phyloP scores from a whole-genome alignment of 257 asterid species.

The Solanum tarapatanum region DNA sequence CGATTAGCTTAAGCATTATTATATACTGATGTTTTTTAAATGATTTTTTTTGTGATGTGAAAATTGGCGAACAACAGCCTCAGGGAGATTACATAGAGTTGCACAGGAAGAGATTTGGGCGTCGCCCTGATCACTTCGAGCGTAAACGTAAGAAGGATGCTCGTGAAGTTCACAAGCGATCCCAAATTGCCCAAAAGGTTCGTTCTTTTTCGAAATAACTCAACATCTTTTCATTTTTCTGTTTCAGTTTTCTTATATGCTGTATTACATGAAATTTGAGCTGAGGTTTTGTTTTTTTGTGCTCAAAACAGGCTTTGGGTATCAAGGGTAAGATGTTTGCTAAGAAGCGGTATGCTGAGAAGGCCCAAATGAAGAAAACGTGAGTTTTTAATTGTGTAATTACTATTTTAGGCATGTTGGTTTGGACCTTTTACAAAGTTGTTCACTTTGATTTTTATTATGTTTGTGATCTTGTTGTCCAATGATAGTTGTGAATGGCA shows the following conservation, averaged over 20 bases:
- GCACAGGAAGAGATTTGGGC: slow-evolving; percentile 76
- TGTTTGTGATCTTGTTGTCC: not conserved
- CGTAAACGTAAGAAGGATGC: slow-evolving; percentile 96
- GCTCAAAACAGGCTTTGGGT: slow-evolving; percentile 60
- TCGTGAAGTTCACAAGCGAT: slow-evolving; percentile 86
- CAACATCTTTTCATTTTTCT: not conserved
- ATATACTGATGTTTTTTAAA: not conserved
- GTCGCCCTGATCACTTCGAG: slow-evolving; percentile 85
- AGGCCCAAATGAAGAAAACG: slow-evolving; percentile 94
- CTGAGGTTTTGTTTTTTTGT: not conserved
- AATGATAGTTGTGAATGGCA: not conserved
- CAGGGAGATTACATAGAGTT: slow-evolving; percentile 96
- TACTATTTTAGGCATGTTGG: not conserved
- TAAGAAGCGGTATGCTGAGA: slow-evolving; percentile 83
- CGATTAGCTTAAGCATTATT: not conserved
- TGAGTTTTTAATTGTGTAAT: slow-evolving; percentile 11
- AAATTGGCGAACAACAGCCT: slow-evolving; percentile 36
- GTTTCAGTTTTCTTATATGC: not conserved
- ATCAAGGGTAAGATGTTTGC: slow-evolving; percentile 85
- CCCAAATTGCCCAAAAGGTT: slow-evolving; percentile 68
- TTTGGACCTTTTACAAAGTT: not conserved
- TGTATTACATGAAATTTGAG: not conserved
- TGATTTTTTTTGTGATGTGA: not conserved
- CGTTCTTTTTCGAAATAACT: not conserved
- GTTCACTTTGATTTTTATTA: not conserved